Base-by-base conservation (phyloP, 1,139 yeast genomes). In the Meyerozyma athensensis region DNA sequence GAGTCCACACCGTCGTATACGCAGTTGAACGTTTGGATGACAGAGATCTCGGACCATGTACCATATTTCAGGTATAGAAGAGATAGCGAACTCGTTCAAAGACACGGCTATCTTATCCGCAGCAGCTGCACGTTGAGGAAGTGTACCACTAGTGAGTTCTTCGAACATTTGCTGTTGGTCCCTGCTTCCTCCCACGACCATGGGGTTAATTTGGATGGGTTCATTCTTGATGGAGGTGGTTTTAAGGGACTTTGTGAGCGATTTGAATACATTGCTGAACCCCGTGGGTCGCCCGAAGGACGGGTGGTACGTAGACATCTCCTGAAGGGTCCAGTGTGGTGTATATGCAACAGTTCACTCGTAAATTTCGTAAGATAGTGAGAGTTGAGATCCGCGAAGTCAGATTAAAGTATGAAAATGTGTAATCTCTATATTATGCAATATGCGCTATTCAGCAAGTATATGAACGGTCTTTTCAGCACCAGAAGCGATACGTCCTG, bases 1-100 rank as follows among this genome's bases (percentile, higher is more conserved):
- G 20, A 86, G 54, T 0, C 80, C 81, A 1, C 76, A 72, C 28
- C 74, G 58, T 34, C 95, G 65, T 18, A 76, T 70, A 2, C 65
- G 49, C 4, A 66, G 59, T 28, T 65, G 64, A 9, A 66, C 56
- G 10, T 60, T 59, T 0, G 64, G 54, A 7, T 67, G 65, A 36
- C 84, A 68, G 58, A 83, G 61, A 40, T 74, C 79, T 45, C 77
- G 63, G 0, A 82, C 81, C 39, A 79, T 61, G 51, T 81, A 79
- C 96, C 96, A 86, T 4, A 86, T 70, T 47, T 84, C 90, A 0
- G 85, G 81, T 4, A 84, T 68, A 2, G 83, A 74, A 0, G 82
- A 69, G 2, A 80, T 70, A 7, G 81, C 66, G 38, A 70, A 72
- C 33, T 69, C 72, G 31, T 70, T 69, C 4, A 86, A 57, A 2